Evolutionary conservation across 208 protist species (phyloP).

Genomic region (Leishmania amazonensis): DNA sequence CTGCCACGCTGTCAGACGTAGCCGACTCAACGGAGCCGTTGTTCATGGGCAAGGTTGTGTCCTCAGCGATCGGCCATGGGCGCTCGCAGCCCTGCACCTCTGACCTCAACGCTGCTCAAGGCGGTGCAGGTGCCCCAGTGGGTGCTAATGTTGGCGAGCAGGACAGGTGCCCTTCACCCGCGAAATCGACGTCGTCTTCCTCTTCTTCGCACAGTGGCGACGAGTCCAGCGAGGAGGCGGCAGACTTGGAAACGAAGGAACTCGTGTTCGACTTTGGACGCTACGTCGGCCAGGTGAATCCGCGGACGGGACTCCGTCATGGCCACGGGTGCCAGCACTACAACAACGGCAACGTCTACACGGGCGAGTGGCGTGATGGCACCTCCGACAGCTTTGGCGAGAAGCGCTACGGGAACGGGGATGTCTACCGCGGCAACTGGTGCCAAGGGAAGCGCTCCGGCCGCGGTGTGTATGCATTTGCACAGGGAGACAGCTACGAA

Average conservation of each 20-base stretch:
- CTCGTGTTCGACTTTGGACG: slow-evolving; percentile 64
- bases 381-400: slow-evolving; percentile 68
- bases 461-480: slow-evolving; percentile 60
- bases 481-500: slow-evolving; percentile 69
- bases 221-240: slow-evolving; percentile 11
- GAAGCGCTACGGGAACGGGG: slow-evolving; percentile 74
- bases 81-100: background rate
- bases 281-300: slow-evolving; percentile 64
- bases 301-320: slow-evolving; percentile 46
- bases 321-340: slow-evolving; percentile 70
- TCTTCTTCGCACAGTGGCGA: background rate
- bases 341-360: slow-evolving; percentile 81
- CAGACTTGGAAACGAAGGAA: slow-evolving; percentile 21
- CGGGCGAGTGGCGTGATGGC: slow-evolving; percentile 69
- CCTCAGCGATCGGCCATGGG: background rate
- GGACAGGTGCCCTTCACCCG: background rate
- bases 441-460: slow-evolving; percentile 55
- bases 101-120: background rate
- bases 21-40: slow-evolving; percentile 11
- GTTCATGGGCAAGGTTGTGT: slow-evolving; percentile 16
- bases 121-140: background rate
- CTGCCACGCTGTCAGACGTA: background rate
- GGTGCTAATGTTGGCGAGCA: background rate
- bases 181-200: background rate
- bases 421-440: slow-evolving; percentile 82